These are phyloP conservation scores for Tillandsia fasciculata DNA, from an alignment of 176 grass and related monocot genomes.

Conservation along the genomic window DNA sequence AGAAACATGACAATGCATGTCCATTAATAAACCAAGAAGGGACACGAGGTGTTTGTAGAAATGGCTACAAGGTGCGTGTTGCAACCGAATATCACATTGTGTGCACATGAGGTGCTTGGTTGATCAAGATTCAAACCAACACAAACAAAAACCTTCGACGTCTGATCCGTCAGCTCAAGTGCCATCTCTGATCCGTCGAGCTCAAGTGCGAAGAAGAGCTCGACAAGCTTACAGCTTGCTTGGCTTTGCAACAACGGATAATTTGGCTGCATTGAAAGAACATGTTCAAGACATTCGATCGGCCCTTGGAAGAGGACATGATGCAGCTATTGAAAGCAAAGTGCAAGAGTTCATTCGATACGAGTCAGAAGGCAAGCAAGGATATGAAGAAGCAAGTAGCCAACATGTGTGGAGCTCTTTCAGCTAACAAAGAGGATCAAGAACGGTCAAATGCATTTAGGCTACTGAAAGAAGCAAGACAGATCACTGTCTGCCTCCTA, in stretches of 20 bases:
- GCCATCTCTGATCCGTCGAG: background rate
- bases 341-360: conserved; percentile 3
- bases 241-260: background rate
- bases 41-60: background rate
- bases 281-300: conserved; percentile 11
- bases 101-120: too few relatives aligned
- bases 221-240: background rate
- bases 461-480: conserved; percentile 11
- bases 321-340: conserved; percentile 1
- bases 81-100: background rate
- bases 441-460: background rate
- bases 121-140: background rate
- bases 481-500: conserved; percentile 10
- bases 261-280: conserved; percentile 18
- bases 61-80: background rate
- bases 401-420: background rate
- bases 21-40: background rate
- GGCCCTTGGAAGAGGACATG: conserved; percentile 15
- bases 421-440: background rate
- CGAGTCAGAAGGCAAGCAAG: conserved; percentile 21
- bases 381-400: conserved; percentile 7
- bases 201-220: background rate
- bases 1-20: background rate
- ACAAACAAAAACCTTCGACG: background rate
- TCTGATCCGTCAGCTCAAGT: background rate